These are phyloP conservation scores for Citrus maxima DNA, from an alignment of 345 rosid species.

Conservation along the genomic window DNA sequence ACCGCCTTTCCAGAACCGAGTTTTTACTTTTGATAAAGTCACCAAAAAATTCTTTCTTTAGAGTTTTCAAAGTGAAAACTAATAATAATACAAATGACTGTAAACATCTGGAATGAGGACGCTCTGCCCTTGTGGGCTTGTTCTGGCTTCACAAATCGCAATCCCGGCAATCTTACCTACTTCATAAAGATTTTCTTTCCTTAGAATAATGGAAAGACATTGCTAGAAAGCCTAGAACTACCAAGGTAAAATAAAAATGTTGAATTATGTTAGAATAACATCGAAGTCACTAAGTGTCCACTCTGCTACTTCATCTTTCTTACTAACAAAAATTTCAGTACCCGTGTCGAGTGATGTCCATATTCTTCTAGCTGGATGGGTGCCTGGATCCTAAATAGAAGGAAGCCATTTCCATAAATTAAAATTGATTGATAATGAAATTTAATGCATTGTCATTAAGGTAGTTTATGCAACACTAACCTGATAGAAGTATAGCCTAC, in stretches of 20 bases:
- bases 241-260: background rate
- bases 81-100: background rate
- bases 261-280: constrained; percentile 31
- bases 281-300: constrained; percentile 60
- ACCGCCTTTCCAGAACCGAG: background rate
- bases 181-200: background rate
- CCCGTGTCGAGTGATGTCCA: constrained; percentile 71
- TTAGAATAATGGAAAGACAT: background rate
- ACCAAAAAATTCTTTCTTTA: background rate
- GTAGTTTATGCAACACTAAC: constrained; percentile 16
- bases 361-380: constrained; percentile 55
- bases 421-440: background rate
- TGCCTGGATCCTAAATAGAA: constrained; percentile 52
- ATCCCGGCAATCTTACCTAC: background rate
- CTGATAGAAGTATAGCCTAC: constrained; percentile 75
- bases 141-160: background rate
- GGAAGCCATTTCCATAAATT: background rate
- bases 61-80: background rate
- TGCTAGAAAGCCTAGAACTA: background rate
- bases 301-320: constrained; percentile 50
- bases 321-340: constrained; percentile 51
- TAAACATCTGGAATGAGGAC: constrained; percentile 1
- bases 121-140: constrained; percentile 6
- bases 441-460: background rate
- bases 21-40: background rate